A percentile compares a stretch with the other conserved stretches of the same genome.
phyloP scores from a whole-genome alignment of 2,329 filamentous ascomycete genomes.

The Fusarium cicatricum region DNA sequence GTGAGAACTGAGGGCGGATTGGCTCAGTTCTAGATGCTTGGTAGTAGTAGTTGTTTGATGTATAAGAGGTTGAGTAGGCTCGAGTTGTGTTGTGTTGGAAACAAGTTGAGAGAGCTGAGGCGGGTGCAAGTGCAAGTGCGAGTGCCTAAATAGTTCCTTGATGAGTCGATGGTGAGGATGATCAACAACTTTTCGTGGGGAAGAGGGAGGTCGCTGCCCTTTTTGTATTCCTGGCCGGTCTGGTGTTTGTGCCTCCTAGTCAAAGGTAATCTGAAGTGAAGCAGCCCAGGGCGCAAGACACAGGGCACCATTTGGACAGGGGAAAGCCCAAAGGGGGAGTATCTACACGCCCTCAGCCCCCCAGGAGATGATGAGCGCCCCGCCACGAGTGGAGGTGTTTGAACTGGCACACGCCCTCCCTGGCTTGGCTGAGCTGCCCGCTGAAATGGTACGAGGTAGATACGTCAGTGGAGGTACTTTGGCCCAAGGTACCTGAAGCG shows the following conservation, averaged over 20 bases:
- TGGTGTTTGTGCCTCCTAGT: constrained; percentile 44
- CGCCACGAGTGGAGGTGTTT: constrained; percentile 4
- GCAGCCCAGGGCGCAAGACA: constrained; percentile 42
- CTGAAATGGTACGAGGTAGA: constrained; percentile 40
- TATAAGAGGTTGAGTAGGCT: constrained; percentile 24
- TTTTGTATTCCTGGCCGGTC: constrained; percentile 43
- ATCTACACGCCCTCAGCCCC: constrained; percentile 22
- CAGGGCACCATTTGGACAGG: constrained; percentile 40
- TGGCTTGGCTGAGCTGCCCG: constrained; percentile 5
- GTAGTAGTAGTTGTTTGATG: constrained; percentile 4
- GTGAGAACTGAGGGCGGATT: constrained; percentile 30
- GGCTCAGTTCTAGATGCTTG: constrained; percentile 35
- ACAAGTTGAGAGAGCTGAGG: constrained; percentile 16
- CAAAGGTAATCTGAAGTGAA: constrained; percentile 47
- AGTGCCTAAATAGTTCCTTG: constrained; percentile 30
- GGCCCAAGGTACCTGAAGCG: constrained; percentile 38
- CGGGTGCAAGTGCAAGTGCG: constrained; percentile 8
- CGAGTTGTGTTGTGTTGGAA: constrained; percentile 1
- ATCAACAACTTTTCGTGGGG: constrained; percentile 25
- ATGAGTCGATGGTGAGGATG: constrained; percentile 38
- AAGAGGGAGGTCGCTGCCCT: constrained; percentile 43
- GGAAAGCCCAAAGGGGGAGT: constrained; percentile 7
- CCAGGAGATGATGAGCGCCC: constrained; percentile 29
- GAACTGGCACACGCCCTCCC: constrained; percentile 7
- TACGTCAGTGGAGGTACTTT: constrained; percentile 42